These are phyloP conservation scores for Bruguiera hainesii DNA, from an alignment of 441 rosid species.

Conservation along the genomic window DNA sequence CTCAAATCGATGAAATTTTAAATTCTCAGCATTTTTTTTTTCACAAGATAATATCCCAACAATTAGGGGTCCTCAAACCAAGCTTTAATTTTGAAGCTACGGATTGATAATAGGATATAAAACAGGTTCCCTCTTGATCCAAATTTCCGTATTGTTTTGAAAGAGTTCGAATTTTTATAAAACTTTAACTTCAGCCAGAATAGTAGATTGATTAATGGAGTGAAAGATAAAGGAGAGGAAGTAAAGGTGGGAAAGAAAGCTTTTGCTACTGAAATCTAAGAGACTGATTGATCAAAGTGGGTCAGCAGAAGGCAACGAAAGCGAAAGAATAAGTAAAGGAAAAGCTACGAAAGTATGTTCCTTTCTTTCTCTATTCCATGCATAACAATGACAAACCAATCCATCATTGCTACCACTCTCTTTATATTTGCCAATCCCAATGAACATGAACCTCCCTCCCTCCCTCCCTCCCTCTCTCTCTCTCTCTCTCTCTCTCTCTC, in stretches of 20 bases:
- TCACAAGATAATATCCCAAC: no score
- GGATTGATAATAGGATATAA: no score
- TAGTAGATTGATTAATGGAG: background rate
- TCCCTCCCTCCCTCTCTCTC: no score
- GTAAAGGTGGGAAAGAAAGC: constrained; percentile 1
- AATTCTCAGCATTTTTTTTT: no score
- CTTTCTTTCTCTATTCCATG: constrained; percentile 17
- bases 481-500: background rate
- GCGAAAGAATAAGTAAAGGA: constrained; percentile 19
- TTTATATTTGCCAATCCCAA: constrained; percentile 31
- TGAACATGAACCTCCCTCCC: constrained; percentile 5
- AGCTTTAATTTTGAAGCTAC: no score
- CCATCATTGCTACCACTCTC: constrained; percentile 27
- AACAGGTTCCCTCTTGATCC: no score
- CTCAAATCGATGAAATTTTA: no score
- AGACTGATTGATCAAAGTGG: constrained; percentile 29
- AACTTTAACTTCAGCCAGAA: background rate
- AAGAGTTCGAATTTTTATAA: no score
- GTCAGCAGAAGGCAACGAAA: constrained; percentile 25
- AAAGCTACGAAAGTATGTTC: constrained; percentile 22
- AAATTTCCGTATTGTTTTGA: no score
- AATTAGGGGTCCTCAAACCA: no score
- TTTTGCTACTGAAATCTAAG: constrained; percentile 35
- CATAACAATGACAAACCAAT: constrained; percentile 21
- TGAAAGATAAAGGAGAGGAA: background rate